Evolutionary conservation across 345 rosid species (phyloP), one percentile per base, ranked within the genome.

Genomic region (Eucalyptus rudis): DNA sequence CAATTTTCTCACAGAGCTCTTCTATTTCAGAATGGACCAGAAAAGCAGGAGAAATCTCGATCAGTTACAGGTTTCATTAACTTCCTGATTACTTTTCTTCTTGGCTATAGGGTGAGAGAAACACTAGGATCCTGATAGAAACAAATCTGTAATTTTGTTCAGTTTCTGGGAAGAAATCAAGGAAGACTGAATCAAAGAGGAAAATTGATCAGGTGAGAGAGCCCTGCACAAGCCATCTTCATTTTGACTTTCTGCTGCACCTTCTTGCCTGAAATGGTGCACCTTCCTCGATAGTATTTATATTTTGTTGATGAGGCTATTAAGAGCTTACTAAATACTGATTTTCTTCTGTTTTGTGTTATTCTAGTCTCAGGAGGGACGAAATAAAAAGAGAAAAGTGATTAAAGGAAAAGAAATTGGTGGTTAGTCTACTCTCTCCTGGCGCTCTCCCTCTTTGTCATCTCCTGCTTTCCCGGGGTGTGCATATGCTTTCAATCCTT

Each of bases 161-260:
- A 95, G 95, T 29, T 92, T 86, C 92, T 87, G 86, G 90, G 44
- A 89, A 86, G 90, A 95, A 93, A 90, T 58, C 58, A 88, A 71
- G 49, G 90, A 86, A 25, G 40, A 89, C 49, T 90, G 89, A 59
- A 89, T 86, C 83, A 84, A 90, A 87, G 93, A 89, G 91, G 88
- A 93, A 91, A 86, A 88, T 80, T 33, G 91, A 89, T 88, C 89
- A 89, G 92, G 95, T 93, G 89, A 86, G 89, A 29, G 31, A 44
- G 83, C 56, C 33, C 10, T 36, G 44, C 47, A 76, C 47, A 40
- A 40, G 84, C 84, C 47, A 76, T 76, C 45, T 76, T 76, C 84
- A 40, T 76, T 76, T 76, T 20, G 27, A 76, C 29, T 76, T 76
- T 76, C 84, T 40, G 47, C 8, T 36, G 83, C 83, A 76, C 47